Evolutionary conservation across 257 asterid genomes (phyloP), one percentile per base, ranked within the genome.

Genomic region (Paraleonurus japonicus): DNA sequence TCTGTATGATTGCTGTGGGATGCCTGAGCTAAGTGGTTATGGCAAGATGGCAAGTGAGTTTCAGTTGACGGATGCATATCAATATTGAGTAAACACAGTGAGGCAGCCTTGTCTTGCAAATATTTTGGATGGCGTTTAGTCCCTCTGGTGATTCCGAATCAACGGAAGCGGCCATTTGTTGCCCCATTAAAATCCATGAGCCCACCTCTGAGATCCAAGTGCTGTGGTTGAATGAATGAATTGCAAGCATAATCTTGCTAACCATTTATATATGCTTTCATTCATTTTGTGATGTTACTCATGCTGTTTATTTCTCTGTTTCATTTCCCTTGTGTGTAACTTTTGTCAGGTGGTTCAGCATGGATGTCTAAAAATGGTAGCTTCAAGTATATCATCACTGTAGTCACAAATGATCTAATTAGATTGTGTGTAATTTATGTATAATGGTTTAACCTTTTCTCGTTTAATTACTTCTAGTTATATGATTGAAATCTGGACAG

Each of bases 1-100:
- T 47, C 67, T 57, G 32, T 61, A 7, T 82, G 69, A 19, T 4
- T 47, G n/a, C 33, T 9, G 68, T 59, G 33, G 61, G n/a, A n/a
- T 30, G 35, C 0, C 6, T 30, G 35, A 30, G 35, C 5, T 30
- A 30, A 30, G 4, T 30, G 35, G 35, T 30, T 4, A 30, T 4
- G 35, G 35, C 35, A 30, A 30, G n/a, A n/a, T n/a, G n/a, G n/a
- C n/a, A n/a, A n/a, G n/a, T n/a, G n/a, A n/a, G n/a, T n/a, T n/a
- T n/a, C n/a, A n/a, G n/a, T n/a, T n/a, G n/a, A 30, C 37, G 4
- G 8, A 32, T 35, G 12, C 43, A 35, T 35, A 35, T 45, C 65
- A 12, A 15, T n/a, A 47, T 41, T 24, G 66, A 55, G 69, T 11
- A 27, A 62, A 9, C 54, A 5, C 1, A 41, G n/a, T 11, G 13